Percentiles rank a stretch among this genome's conserved stretches.
These are phyloP conservation scores for Penicillium hordei DNA, from an alignment of 2,329 filamentous ascomycete species.

Conservation along the genomic window DNA sequence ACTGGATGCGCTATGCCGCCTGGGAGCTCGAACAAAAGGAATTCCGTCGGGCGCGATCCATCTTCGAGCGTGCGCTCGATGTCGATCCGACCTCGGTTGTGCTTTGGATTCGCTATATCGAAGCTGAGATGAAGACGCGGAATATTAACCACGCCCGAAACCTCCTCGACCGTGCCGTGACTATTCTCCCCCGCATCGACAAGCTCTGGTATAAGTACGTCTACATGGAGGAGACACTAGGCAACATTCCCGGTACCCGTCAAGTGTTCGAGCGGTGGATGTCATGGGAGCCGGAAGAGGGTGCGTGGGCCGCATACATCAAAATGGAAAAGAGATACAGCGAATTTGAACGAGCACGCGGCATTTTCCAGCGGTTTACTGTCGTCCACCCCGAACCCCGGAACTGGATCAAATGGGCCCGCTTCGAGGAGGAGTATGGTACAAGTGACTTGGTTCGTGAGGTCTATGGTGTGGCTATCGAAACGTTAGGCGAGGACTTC, in stretches of 20 bases:
- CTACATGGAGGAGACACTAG: conserved; percentile 97
- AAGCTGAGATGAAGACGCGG: conserved; percentile 90
- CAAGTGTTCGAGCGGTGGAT: conserved; percentile 98
- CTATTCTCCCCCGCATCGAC: conserved; percentile 83
- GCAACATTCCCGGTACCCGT: conserved; percentile 85
- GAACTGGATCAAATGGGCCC: conserved; percentile 99
- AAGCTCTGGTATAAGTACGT: conserved; percentile 99
- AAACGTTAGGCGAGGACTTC: conserved; percentile 88
- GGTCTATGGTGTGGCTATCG: conserved; percentile 84
- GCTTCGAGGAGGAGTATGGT: conserved; percentile 93
- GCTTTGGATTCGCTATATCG: conserved; percentile 90
- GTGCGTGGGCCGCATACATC: conserved; percentile 93
- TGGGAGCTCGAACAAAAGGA: conserved; percentile 99
- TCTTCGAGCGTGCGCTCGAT: conserved; percentile 94
- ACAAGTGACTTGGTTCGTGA: conserved; percentile 89
- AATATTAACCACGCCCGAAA: conserved; percentile 98
- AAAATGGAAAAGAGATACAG: conserved; percentile 94
- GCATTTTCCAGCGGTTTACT: conserved; percentile 87
- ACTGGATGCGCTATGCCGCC: conserved; percentile 96
- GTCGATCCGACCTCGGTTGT: conserved; percentile 83
- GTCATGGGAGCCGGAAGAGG: conserved; percentile 95
- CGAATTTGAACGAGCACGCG: conserved; percentile 85
- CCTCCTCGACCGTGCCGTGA: conserved; percentile 89
- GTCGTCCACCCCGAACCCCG: conserved; percentile 89
- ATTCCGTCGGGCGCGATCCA: conserved; percentile 82